A percentile compares a stretch with the other conserved stretches of the same genome.
These are phyloP conservation scores for Solanum hybrid DNA, from an alignment of 305 asterid species.

Conservation along the genomic window DNA sequence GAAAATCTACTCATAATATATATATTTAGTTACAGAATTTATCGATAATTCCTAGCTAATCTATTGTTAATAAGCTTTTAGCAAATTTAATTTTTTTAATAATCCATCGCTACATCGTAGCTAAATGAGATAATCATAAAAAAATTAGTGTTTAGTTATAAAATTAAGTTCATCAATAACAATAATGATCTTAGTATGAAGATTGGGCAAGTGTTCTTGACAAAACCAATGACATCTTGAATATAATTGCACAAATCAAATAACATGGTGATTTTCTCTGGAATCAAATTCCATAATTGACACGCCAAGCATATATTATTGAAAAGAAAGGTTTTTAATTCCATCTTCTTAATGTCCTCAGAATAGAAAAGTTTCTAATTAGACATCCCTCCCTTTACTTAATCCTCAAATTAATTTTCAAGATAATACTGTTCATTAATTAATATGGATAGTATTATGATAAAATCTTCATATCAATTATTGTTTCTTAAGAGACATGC, in stretches of 20 bases:
- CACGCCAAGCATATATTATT: not conserved
- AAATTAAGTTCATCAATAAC: not conserved
- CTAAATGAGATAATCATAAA: not conserved
- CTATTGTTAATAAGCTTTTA: not conserved
- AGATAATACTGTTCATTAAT: not conserved
- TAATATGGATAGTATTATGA: not conserved
- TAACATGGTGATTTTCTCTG: not conserved
- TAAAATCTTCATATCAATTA: not conserved
- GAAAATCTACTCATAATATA: not conserved
- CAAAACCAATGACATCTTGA: not conserved
- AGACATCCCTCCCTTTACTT: not conserved
- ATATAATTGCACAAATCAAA: not conserved
- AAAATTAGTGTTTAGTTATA: not conserved
- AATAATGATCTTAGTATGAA: not conserved
- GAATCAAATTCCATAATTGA: not conserved
- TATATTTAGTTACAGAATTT: too few relatives aligned
- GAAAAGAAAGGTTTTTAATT: not conserved
- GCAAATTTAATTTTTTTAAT: not conserved
- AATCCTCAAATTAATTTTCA: not conserved
- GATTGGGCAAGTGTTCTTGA: not conserved
- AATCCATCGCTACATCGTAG: not conserved
- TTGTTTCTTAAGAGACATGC: not conserved
- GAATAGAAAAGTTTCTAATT: not conserved
- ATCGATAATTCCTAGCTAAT: not conserved
- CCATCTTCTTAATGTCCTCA: not conserved